Evolutionary conservation across 2,329 filamentous ascomycete genomes (phyloP).

Genomic region (Aspergillus niger): DNA sequence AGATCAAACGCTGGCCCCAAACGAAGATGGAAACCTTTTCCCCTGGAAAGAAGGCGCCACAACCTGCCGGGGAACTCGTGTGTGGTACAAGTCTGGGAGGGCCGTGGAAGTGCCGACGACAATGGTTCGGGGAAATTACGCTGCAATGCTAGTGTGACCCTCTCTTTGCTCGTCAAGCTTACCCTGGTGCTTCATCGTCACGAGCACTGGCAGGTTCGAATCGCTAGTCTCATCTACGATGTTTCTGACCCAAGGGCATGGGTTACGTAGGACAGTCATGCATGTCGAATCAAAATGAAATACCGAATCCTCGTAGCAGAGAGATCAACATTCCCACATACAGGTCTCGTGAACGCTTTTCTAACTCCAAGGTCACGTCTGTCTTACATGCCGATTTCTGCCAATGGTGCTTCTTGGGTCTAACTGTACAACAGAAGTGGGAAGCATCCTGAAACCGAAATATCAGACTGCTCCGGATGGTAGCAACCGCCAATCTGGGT

Average conservation of each 20-base stretch:
- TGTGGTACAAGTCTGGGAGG: slow-evolving; percentile 1
- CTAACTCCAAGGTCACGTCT: not conserved
- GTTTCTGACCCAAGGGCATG: not conserved
- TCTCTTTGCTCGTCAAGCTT: not conserved
- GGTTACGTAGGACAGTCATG: not conserved
- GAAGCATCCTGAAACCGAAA: not conserved
- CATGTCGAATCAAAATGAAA: slow-evolving; percentile 7
- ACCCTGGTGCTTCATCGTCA: too few relatives aligned
- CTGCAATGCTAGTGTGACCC: slow-evolving; percentile 2
- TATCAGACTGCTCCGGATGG: not conserved
- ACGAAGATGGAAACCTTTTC: too few relatives aligned
- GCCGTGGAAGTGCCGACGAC: not conserved
- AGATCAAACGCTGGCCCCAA: not conserved
- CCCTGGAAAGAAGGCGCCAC: slow-evolving; percentile 1
- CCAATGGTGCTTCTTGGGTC: not conserved
- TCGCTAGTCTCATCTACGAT: not conserved
- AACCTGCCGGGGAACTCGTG: not conserved
- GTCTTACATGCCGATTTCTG: not conserved
- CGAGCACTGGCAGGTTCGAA: not conserved
- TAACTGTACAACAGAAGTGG: not conserved
- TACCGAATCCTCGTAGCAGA: slow-evolving; percentile 5
- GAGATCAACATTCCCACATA: slow-evolving; percentile 12
- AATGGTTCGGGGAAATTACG: not conserved
- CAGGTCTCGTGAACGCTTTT: slow-evolving; percentile 12
- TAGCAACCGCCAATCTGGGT: not conserved